Base-by-base conservation (phyloP, 257 asterid genomes). In the Nicotiana obtusifolia region DNA sequence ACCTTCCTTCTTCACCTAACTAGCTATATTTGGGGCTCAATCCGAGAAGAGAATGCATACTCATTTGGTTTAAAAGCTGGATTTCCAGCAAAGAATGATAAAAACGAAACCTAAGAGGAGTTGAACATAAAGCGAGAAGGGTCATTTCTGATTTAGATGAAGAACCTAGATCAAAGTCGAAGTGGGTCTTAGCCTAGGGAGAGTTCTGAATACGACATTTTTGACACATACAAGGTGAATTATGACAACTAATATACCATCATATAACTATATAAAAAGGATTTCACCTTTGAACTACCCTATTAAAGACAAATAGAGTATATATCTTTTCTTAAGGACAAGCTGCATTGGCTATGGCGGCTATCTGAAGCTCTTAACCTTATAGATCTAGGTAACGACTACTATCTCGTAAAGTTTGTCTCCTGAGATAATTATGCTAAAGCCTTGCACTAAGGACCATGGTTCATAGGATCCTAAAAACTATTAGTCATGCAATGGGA, bases 21-120 rank as follows among this genome's bases (percentile, higher is more conserved):
- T 2, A 1, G 31, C 31, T 28, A 28, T 28, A 28, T 28, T 28
- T 91, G 7, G 83, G 89, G 86, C 97, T 91, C 84, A 84, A 78
- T 22, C 84, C 85, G 84, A 85, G 41, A 84, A 82, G 9, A 87
- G 64, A 22, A 83, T 84, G 88, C 97, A 91, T 85, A 92, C 96
- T 0, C 98, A 92, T 76, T 84, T 92, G 81, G 86, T 91, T 1
- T 91, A 92, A 91, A 92, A 88, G 91, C 91, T 30, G 93, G 90
- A 62, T 89, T 81, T 41, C 98, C 97, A 0, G 60, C 82, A 0
- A 84, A 85, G 67, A 88, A 88, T 2, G 87, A 75, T 81, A 80
- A 79, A 47, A 87, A 86, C 13, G 91, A 68, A 22, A 90, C 90
- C 0, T 94, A 92, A 56, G 90, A 90, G 54, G 91, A 89, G 7